These are phyloP conservation scores for Kwoniella botswanensis DNA, from an alignment of 768 basidiomycete genomes.

Conservation along the genomic window DNA sequence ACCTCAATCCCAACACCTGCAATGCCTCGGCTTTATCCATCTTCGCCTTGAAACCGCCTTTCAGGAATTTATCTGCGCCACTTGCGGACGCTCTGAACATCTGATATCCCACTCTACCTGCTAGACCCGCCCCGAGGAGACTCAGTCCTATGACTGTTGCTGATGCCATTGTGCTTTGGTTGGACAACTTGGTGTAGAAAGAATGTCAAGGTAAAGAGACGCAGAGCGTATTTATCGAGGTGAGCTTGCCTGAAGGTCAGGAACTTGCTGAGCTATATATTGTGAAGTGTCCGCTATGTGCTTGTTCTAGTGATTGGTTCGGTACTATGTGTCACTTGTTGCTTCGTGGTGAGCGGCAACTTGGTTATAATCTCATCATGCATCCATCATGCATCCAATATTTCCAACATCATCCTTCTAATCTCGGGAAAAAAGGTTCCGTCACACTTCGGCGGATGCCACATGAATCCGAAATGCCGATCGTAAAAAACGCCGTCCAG, in stretches of 20 bases:
- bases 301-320: too few species aligned
- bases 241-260: too few species aligned
- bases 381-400: background rate
- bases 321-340: background rate
- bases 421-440: slow-evolving; percentile 1
- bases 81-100: slow-evolving; percentile 35
- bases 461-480: slow-evolving; percentile 13
- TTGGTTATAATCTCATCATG: background rate
- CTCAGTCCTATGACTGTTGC: slow-evolving; percentile 51
- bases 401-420: background rate
- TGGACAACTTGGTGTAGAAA: background rate
- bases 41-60: slow-evolving; percentile 91
- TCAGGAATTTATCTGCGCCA: slow-evolving; percentile 81
- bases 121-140: slow-evolving; percentile 55
- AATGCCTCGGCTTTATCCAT: slow-evolving; percentile 97
- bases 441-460: slow-evolving; percentile 10
- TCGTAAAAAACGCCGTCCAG: slow-evolving; percentile 1
- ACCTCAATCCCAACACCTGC: slow-evolving; percentile 90
- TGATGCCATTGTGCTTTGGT: slow-evolving; percentile 44
- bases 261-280: background rate
- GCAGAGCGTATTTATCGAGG: background rate
- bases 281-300: background rate
- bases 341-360: background rate
- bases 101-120: slow-evolving; percentile 48
- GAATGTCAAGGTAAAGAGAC: background rate